Base-by-base conservation (phyloP, 352 stramenopile species). In the Phytophthora ramorum region DNA sequence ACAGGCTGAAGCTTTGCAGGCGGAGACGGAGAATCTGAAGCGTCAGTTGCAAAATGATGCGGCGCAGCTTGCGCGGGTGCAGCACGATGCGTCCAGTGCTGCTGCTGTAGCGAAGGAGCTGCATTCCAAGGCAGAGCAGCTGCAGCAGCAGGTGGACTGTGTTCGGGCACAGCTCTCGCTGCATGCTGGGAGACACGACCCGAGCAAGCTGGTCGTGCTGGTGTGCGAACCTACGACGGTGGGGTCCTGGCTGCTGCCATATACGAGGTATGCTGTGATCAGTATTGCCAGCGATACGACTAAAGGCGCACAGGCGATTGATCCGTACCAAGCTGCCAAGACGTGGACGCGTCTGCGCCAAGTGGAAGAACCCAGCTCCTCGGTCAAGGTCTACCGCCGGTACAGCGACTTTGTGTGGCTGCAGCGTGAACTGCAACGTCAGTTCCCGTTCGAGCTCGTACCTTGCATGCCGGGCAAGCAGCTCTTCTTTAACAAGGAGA, bases 401-500 rank as follows among this genome's bases (percentile, higher is more conserved):
- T 95, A 93, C 76, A 93, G 85, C 56, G 87, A 95, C 68, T 95
- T 95, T 79, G 72, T 93, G 48, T 95, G 87, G 87, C 74, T 95
- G 35, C 83, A 93, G 55, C 69, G 76, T 14, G 80, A 90, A 51
- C 58, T 95, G 10, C 71, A 79, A 40, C 78, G 76, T 40, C 67
- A 81, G n/a, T 93, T 89, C 43, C 87, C 87, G 17, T 90, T 89
- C 47, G 77, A 91, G 22, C 67, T 95, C 30, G 83, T 95, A 12
- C 87, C 87, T 19, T 88, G 75, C 16, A 71, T 95, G 17, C 87
- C 87, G 0, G 85, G 73, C 6, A 95, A 95, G 48, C 85, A 93
- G 37, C 46, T 93, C 14, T 90, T 93, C 30, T 89, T 93, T 60
- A 93, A 93, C 74, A 91, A 91, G 40, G 81, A 91, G 55, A 90